Evolutionary conservation across 106 monocot species (phyloP), one percentile per base, ranked within the genome.

Genomic region (Chionographis japonica): DNA sequence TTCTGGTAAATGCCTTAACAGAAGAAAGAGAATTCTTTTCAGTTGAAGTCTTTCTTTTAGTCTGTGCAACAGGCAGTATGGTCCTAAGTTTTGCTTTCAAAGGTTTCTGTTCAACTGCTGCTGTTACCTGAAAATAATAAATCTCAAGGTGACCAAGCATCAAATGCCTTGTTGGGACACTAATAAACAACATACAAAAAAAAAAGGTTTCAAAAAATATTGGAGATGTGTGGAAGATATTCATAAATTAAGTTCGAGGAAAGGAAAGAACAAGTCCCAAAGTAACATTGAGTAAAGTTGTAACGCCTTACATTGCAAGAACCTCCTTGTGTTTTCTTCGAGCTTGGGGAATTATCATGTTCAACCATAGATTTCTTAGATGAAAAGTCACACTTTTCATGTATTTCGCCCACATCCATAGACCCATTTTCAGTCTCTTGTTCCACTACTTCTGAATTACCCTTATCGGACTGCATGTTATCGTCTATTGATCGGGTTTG

Each of bases 61-160:
- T 71, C 57, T 73, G 71, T 40, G 49, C 15, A 62, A 51, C 68
- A 62, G 70, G 54, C 12, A 37, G 56, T 20, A 52, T 19, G 52
- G 35, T 46, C 51, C 39, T 49, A 15, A 27, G 50, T 62, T 74
- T 78, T 63, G 35, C 54, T 66, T 72, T 84, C 55, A 68, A 52
- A 53, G 37, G 17, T 64, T 87, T 84, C 40, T 73, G 61, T 56
- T 82, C 77, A 69, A 52, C 65, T 73, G 70, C 15, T 54, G 69
- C 50, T 10, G 58, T 84, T 56, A 27, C 79, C 84, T 79, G 39
- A 46, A 10, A 46, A 46, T 46, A 46, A 46, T 46, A 46, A 46
- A 46, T 46, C 46, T 46, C 46, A 46, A 46, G 46, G 46, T 46
- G 46, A 46, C 8, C 9, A 46, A 46, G 46, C 46, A 46, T 46